phyloP scores from a whole-genome alignment of 306 rosid genomes.

The Quillaja saponaria region DNA sequence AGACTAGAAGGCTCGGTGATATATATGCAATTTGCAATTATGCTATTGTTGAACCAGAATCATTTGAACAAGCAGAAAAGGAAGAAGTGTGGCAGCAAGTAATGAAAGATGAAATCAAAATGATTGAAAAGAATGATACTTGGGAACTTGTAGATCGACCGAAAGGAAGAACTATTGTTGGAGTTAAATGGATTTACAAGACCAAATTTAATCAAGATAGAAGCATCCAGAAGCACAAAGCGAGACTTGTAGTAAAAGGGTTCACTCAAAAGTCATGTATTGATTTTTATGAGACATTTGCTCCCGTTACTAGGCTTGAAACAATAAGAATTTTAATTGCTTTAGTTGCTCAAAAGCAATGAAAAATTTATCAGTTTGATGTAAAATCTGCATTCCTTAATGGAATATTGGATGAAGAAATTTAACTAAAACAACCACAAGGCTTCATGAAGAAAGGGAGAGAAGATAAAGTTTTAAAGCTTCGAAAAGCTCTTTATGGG shows the following conservation, averaged over 20 bases:
- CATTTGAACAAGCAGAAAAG: not conserved
- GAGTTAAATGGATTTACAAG: slow-evolving; percentile 16
- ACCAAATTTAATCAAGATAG: slow-evolving; percentile 12
- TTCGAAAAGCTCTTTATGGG: not conserved
- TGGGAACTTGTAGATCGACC: not conserved
- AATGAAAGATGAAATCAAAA: not conserved
- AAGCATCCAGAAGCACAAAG: not conserved
- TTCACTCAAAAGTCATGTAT: not conserved
- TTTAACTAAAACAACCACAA: not conserved
- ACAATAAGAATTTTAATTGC: not conserved
- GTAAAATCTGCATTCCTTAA: not conserved
- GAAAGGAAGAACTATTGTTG: not conserved
- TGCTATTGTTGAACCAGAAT: not conserved
- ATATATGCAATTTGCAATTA: not conserved
- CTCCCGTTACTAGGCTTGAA: not conserved
- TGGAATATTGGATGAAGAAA: not conserved
- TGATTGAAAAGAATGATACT: not conserved
- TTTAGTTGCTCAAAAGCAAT: not conserved
- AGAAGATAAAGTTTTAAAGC: not conserved
- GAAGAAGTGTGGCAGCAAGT: not conserved
- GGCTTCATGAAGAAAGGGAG: not conserved
- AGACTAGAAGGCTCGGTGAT: not conserved
- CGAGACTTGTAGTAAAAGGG: not conserved
- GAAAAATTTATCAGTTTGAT: not conserved
- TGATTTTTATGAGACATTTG: not conserved